phyloP scores from a whole-genome alignment of 371 early-diverging fungal species.

The Antonospora locustae region DNA sequence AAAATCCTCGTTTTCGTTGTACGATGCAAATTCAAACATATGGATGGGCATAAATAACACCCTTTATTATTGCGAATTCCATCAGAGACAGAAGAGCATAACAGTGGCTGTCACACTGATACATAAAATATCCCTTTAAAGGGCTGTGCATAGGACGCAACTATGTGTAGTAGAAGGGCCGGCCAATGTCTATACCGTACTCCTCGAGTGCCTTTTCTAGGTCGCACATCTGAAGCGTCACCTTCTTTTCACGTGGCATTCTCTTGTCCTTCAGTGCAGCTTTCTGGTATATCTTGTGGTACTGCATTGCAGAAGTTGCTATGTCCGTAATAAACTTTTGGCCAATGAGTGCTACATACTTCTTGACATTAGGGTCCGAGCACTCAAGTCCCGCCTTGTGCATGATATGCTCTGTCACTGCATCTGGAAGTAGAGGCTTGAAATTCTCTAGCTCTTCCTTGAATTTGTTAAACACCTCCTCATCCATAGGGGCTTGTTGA shows the following conservation, averaged over 20 bases:
- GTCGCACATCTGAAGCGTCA: conserved; percentile 52
- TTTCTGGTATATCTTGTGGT: conserved; percentile 53
- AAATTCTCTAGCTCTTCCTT: conserved; percentile 51
- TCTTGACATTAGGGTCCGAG: conserved; percentile 55
- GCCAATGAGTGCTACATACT: conserved; percentile 50
- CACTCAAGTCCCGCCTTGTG: conserved; percentile 77
- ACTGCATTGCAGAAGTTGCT: conserved; percentile 50
- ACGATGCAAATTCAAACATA: too few relatives aligned
- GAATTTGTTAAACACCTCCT: conserved; percentile 47
- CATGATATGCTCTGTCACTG: conserved; percentile 80
- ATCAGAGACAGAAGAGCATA: too few relatives aligned
- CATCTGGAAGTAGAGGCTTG: conserved; percentile 66
- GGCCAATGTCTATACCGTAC: conserved; percentile 48
- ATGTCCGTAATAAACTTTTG: conserved; percentile 55
- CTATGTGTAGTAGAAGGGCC: conserved; percentile 54
- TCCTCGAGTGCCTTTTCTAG: conserved; percentile 55
- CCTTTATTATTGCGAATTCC: too few relatives aligned
- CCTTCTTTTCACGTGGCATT: conserved; percentile 53
- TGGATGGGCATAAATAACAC: too few relatives aligned
- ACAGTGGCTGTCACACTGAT: too few relatives aligned
- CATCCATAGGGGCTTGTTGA: conserved; percentile 54
- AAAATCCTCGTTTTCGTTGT: too few relatives aligned
- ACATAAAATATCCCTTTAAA: too few relatives aligned
- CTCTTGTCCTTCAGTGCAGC: conserved; percentile 55
- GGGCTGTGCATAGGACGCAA: too few relatives aligned